phyloP scores from a whole-genome alignment of 257 asterid species.

The Solanum sejunctum region DNA sequence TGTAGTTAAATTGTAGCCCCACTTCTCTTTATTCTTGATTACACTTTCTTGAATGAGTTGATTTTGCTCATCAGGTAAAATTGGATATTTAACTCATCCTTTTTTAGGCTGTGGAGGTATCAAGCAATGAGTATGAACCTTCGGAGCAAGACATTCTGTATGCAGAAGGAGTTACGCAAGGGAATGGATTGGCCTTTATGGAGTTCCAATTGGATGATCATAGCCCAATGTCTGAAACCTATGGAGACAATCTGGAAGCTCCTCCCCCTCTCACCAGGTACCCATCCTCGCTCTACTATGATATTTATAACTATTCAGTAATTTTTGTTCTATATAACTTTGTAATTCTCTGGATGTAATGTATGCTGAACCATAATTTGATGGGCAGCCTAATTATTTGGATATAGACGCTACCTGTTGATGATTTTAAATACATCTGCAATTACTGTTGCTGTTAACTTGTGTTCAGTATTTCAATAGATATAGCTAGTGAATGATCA shows the following conservation, averaged over 20 bases:
- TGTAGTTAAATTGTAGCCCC: not conserved
- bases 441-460: not conserved
- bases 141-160: conserved; percentile 76
- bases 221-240: conserved; percentile 88
- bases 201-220: conserved; percentile 92
- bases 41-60: not conserved
- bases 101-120: conserved; percentile 81
- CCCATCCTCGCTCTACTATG: not conserved
- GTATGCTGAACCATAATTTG: not conserved
- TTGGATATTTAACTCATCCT: not conserved
- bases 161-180: conserved; percentile 95
- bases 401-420: not conserved
- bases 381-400: not conserved
- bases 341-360: not conserved
- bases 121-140: conserved; percentile 94
- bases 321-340: not conserved
- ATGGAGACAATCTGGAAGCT: conserved; percentile 68
- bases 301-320: not conserved
- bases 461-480: not conserved
- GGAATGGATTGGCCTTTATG: conserved; percentile 85
- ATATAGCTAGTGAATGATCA: not conserved
- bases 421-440: not conserved
- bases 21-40: not conserved
- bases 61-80: not conserved
- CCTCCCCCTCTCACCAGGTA: conserved; percentile 62